Percentiles rank a stretch among this genome's conserved stretches.
Evolutionary conservation across 805 yeast species (phyloP).

Genomic region (Candida pini): DNA sequence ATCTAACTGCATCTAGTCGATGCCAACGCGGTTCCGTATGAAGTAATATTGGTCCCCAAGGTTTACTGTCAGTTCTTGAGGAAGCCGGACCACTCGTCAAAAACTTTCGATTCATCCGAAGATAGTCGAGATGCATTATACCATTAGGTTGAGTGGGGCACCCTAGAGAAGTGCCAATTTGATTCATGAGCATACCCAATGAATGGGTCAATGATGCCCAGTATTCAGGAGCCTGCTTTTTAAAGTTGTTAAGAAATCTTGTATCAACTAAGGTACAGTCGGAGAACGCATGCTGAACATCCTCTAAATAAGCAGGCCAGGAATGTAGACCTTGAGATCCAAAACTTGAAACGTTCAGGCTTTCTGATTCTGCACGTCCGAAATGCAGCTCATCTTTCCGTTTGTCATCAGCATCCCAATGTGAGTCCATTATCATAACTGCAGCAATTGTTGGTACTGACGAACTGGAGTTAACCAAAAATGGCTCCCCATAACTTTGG

Average conservation of each 20-base stretch:
- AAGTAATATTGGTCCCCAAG: slow-evolving; percentile 47
- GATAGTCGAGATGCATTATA: slow-evolving; percentile 84
- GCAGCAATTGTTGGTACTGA: slow-evolving; percentile 70
- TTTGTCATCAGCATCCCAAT: slow-evolving; percentile 60
- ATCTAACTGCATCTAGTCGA: slow-evolving; percentile 70
- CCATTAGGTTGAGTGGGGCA: slow-evolving; percentile 91
- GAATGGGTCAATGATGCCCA: slow-evolving; percentile 90
- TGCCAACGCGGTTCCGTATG: slow-evolving; percentile 84
- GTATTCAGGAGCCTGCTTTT: slow-evolving; percentile 72
- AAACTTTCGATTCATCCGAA: slow-evolving; percentile 75
- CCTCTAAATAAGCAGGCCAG: slow-evolving; percentile 82
- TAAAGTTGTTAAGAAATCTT: slow-evolving; percentile 83
- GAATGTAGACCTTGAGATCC: slow-evolving; percentile 90
- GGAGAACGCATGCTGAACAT: slow-evolving; percentile 57
- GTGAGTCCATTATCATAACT: slow-evolving; percentile 76
- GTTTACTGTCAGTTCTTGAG: slow-evolving; percentile 43
- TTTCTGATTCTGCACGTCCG: slow-evolving; percentile 77
- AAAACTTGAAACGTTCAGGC: slow-evolving; percentile 76
- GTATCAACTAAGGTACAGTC: slow-evolving; percentile 67
- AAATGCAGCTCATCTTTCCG: slow-evolving; percentile 87
- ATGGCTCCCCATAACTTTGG: slow-evolving; percentile 50
- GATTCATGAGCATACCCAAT: slow-evolving; percentile 92
- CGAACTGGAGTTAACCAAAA: slow-evolving; percentile 28
- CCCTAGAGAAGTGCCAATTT: slow-evolving; percentile 85
- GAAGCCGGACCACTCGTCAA: slow-evolving; percentile 62